Base-by-base conservation (phyloP, 1,284 basidiomycete genomes). In the Trametes hirsuta region DNA sequence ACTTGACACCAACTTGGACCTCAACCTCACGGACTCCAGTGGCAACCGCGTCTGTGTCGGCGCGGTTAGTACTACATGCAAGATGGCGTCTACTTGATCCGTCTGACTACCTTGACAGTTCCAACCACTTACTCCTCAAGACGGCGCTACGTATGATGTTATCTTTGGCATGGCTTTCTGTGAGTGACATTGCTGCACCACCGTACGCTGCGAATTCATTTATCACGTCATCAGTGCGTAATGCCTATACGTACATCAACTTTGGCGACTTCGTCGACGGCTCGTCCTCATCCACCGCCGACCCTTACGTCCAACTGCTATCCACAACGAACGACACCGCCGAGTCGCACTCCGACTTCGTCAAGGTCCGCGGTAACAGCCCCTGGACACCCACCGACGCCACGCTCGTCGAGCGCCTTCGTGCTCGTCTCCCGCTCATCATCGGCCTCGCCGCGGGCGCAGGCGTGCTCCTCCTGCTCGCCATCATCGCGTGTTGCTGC, bases 1-100 rank as follows among this genome's bases (percentile, higher is more conserved):
- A 4, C 70, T 88, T 21, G 87, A 88, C 65, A 61, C 62, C 62
- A 73, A 62, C 37, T 42, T 68, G 10, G 66, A 69, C 39, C 51
- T 70, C 11, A 69, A 68, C 42, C 34, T 57, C 21, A 65, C 64
- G 8, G 65, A 69, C 47, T 49, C 49, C 3, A 52, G 36, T 3
- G 69, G 69, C 6, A 55, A 61, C 3, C 49, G 55, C 1, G 47
- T 67, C 10, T 72, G 70, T 59, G 58, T 68, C 34, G 70, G 70
- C n/a, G 62, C 66, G 14, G 69, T 71, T 39, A 25, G 69, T 58
- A 22, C 18, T 25, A 35, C 9, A 6, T 37, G 18, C 4, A 30
- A 30, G 3, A 24, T 12, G 10, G n/a, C 6, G 35, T 5, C 21
- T 14, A 14, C 14, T 4, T 60, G 35, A n/a, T 11, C n/a, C 40